Evolutionary conservation across 108 stramenopile genomes (phyloP), one percentile per base, ranked within the genome.

Genomic region (Pseudonitzschia delicatissima): DNA sequence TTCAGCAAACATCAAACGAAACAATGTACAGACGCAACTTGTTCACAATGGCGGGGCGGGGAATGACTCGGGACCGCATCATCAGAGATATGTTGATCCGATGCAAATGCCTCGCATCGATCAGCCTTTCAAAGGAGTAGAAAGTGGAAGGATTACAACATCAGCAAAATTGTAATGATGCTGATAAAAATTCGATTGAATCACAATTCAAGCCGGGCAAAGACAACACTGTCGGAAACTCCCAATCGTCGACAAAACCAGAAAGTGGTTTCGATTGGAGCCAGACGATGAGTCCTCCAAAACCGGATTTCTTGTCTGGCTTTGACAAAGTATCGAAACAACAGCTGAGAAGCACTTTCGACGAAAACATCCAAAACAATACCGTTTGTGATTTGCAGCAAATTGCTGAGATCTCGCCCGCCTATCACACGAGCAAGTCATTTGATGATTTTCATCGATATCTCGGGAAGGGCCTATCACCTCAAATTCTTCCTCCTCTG

Each of bases 371-470:
- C 47, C 20, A 18, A 21, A 48, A 48, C 21, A 48, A 48, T 48
- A 27, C 42, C 15, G 3, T 26, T 2, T n/a, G 20, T 23, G 50
- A 51, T 51, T 28, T 51, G 40, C 13, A 68, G n/a, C 34, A 65
- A 3, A 5, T 28, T 9, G 13, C 45, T 26, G 67, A 72, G 17
- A 62, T 62, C 26, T 68, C 76, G 18, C 77, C 82, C 6, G 57
- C 74, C 7, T 72, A 62, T 57, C 31, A n/a, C 13, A 78, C 82
- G 17, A 83, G 74, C 33, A 61, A 60, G 50, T 78, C 82, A 4
- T 83, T 78, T 61, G 77, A 83, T 42, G 82, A 78, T 50, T 73
- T 83, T 37, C 82, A 81, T 57, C 75, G 51, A 20, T 57, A 67
- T 53, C 47, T 80, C 4, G 80, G 80, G 17, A 62, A 69, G 29